Evolutionary conservation across 2,329 filamentous ascomycete species (phyloP), one percentile per base, ranked within the genome.

Genomic region (Geosmithia morbida): DNA sequence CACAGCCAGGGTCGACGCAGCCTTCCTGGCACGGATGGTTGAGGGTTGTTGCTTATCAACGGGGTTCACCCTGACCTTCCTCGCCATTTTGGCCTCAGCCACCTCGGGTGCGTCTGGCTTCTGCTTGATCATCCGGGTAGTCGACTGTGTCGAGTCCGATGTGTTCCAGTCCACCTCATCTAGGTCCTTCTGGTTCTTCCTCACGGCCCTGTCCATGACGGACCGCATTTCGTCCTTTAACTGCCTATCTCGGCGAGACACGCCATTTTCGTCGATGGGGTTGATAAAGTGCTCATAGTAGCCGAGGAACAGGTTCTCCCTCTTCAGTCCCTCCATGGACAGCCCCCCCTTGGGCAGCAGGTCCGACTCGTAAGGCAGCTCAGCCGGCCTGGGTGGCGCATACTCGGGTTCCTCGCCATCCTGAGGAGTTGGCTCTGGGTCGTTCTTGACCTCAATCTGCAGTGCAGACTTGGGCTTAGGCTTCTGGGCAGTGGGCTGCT

Each of bases 391-490:
- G 0, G 87, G 87, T 6, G 90, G 87, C 60, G 87, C 88, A 61
- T 94, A 95, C 69, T 97, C 92, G 50, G 90, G 79, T 48, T 96
- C 89, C 22, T 74, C 67, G 14, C 66, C 55, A 33, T 29, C 42
- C 6, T 17, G n/a, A 16, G n/a, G 33, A 2, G 60, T 57, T 46
- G 68, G 71, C 26, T 59, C 61, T 40, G 66, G 64, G 46, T 81
- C 75, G 4, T 72, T 69, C 48, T 81, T 78, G 40, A 80, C 68
- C 46, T 81, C 74, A 43, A 87, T 65, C 30, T 48, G 48, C 3
- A 42, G 39, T 6, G 69, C 67, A 18, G 75, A 67, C 45, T 74
- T 72, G 45, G 75, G 72, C 58, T 75, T 83, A 2, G 73, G 69
- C 52, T 73, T 75, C 49, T 82, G 79, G 4, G 71, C 69, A 2